Evolutionary conservation across 331 rosid genomes (phyloP), one percentile per base, ranked within the genome.

Genomic region (Arachis monticola): DNA sequence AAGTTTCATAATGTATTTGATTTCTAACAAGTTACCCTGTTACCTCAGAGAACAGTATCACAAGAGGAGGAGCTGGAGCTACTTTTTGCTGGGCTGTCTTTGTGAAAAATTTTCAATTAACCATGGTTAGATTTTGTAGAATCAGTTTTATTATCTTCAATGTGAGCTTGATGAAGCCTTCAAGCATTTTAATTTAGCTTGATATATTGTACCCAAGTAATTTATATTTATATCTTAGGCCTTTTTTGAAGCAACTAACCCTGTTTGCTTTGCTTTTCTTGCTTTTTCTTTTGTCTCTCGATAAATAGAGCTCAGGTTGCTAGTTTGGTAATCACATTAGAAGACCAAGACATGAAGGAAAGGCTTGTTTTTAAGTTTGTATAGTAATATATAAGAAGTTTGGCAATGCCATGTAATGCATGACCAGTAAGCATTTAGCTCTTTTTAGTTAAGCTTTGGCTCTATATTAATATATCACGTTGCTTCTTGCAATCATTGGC

Each of bases 41-140:
- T 79, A 38, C 76, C 22, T 50, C 87, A 93, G 98, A 91, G 98
- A 85, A 87, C 89, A 70, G 58, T 64, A 44, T 81, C 90, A 40
- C 90, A 91, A 79, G 91, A 91, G 38, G 67, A 61, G 76, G 97
- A 93, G 85, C 73, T 93, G 93, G 97, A 88, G 71, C 86, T 84
- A 86, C 93, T 93, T 66, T 93, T 93, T 67, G 86, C 89, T 3
- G 92, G 97, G 74, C 89, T 93, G 62, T 89, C 96, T 56, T 50
- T 93, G 80, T 91, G 88, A 93, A 75, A 63, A 53, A 38, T 59
- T 14, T 53, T 45, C 61, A 35, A 48, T 10, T 55, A 77, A 60
- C 8, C 38, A 72, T 56, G 84, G 90, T 83, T 60, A 46, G 73
- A 77, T 82, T 70, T 75, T 12, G 41, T 59, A 66, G 42, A 58